These are phyloP conservation scores for Macrophomina phaseolina DNA, from an alignment of 2,329 filamentous ascomycete species.

Conservation along the genomic window DNA sequence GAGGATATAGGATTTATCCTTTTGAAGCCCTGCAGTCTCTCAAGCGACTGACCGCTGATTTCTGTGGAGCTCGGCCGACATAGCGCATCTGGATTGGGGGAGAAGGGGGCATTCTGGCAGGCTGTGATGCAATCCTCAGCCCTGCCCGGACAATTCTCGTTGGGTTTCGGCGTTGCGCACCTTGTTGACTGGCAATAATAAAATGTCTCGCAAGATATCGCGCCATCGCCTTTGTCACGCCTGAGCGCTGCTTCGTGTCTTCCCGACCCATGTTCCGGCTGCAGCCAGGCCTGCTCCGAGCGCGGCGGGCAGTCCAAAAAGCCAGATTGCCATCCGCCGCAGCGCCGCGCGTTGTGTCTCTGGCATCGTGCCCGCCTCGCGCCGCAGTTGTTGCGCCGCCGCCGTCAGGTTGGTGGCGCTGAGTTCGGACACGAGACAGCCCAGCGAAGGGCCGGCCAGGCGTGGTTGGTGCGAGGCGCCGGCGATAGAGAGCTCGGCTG, in stretches of 20 bases:
- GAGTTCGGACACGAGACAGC: not conserved
- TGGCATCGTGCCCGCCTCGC: not conserved
- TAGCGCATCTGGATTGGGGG: not conserved
- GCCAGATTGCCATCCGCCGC: not conserved
- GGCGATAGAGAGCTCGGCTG: not conserved
- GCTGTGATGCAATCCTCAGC: conserved; percentile 8
- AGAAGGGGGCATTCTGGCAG: not conserved
- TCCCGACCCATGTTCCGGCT: not conserved
- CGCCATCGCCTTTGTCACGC: not conserved
- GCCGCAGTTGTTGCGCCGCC: not conserved
- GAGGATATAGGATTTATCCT: not conserved
- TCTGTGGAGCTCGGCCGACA: conserved; percentile 18
- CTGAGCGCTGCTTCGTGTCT: not conserved
- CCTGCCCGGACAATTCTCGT: conserved; percentile 20
- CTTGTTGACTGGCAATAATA: not conserved
- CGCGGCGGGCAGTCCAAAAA: not conserved
- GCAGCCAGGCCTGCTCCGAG: not conserved
- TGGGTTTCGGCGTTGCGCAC: not conserved
- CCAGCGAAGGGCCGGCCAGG: not conserved
- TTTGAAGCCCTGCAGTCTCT: not conserved
- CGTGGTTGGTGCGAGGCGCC: not conserved
- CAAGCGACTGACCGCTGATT: conserved; percentile 20
- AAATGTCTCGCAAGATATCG: not conserved
- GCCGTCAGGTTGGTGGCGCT: not conserved
- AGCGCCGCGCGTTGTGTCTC: not conserved